Percentiles rank a stretch among this genome's conserved stretches.
These are phyloP conservation scores for Psilocybe cyanescens DNA, from an alignment of 768 basidiomycete species.

Conservation along the genomic window DNA sequence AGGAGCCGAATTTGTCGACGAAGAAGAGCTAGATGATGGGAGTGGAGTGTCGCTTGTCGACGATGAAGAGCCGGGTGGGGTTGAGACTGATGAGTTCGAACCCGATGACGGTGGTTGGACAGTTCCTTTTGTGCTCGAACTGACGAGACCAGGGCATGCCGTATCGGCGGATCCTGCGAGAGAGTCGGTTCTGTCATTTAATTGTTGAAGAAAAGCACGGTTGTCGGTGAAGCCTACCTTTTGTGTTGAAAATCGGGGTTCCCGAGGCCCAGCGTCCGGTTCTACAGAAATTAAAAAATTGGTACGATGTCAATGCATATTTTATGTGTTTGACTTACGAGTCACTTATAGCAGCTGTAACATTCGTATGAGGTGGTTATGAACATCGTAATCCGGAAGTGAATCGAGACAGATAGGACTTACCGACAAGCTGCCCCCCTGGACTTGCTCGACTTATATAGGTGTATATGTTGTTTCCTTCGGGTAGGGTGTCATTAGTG, in stretches of 20 bases:
- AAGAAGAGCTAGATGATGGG: background rate
- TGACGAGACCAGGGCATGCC: constrained; percentile 30
- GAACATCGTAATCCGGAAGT: background rate
- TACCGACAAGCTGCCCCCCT: constrained; percentile 39
- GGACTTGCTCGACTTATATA: constrained; percentile 45
- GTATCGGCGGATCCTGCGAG: constrained; percentile 30
- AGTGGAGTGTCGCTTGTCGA: background rate
- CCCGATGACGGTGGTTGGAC: background rate
- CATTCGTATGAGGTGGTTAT: no score
- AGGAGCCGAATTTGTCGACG: background rate
- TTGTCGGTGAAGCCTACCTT: constrained; percentile 17
- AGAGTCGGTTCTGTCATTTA: background rate
- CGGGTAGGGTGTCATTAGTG: constrained; percentile 42
- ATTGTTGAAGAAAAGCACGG: background rate
- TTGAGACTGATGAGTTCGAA: background rate
- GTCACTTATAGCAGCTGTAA: constrained; percentile 39
- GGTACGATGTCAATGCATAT: background rate
- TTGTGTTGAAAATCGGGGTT: constrained; percentile 27
- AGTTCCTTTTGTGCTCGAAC: constrained; percentile 18
- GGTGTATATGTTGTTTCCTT: constrained; percentile 36
- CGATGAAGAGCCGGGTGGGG: background rate
- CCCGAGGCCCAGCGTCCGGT: constrained; percentile 38
- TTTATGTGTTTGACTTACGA: constrained; percentile 34
- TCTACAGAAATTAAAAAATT: constrained; percentile 23
- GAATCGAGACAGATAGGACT: constrained; percentile 15